These are phyloP conservation scores for Blastocystis sp. DNA, from an alignment of 352 stramenopile genomes.

Conservation along the genomic window DNA sequence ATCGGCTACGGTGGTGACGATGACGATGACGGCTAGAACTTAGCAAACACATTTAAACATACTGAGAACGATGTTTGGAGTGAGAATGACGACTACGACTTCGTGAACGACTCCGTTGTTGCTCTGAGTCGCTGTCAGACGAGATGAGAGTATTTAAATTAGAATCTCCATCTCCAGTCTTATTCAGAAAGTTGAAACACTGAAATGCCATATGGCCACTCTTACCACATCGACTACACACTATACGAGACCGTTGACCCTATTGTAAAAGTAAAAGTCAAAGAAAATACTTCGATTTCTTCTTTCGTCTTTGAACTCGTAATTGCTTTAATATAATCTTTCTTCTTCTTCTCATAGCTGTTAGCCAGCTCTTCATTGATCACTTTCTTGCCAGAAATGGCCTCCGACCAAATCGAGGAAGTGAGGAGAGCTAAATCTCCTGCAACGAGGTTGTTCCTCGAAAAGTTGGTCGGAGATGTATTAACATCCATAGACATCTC, in stretches of 20 bases:
- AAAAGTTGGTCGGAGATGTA: slow-evolving; percentile 26
- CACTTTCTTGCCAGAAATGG: slow-evolving; percentile 19
- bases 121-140: not conserved
- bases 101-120: slow-evolving; percentile 18
- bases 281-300: not conserved
- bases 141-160: not conserved
- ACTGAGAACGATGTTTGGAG: not conserved
- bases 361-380: slow-evolving; percentile 2
- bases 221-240: slow-evolving; percentile 45
- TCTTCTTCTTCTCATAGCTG: slow-evolving; percentile 7
- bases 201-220: slow-evolving; percentile 53
- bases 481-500: not conserved
- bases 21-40: slow-evolving; percentile 14
- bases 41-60: not conserved
- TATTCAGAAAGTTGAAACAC: slow-evolving; percentile 47
- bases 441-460: slow-evolving; percentile 41
- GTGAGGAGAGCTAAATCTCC: not conserved
- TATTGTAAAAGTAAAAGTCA: not conserved
- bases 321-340: slow-evolving; percentile 11
- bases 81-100: not conserved
- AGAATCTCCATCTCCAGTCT: not conserved
- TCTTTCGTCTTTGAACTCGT: not conserved
- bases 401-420: slow-evolving; percentile 47
- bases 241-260: not conserved
- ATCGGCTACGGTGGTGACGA: not conserved